A percentile compares a stretch with the other conserved stretches of the same genome.
Conservation (phyloP, 2,329 filamentous ascomycete genomes). For the Dryadomyces sulphureus region DNA sequence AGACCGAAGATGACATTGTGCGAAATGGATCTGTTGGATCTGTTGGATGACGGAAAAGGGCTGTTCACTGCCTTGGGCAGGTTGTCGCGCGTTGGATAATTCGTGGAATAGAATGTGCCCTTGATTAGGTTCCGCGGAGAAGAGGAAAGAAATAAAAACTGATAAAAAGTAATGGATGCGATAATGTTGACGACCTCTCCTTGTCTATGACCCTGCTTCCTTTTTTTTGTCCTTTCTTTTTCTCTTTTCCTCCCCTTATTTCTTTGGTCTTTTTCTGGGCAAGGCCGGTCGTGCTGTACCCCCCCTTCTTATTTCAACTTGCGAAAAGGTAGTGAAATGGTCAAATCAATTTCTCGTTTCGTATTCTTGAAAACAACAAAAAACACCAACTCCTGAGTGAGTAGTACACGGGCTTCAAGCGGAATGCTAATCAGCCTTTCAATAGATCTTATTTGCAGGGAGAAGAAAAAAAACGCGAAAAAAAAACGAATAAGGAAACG, state of each 20-base stretch:
- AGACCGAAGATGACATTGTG: constrained; percentile 89
- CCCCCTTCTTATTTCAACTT: constrained; percentile 19
- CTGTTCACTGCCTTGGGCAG: not conserved
- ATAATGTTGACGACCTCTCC: not conserved
- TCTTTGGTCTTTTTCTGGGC: not conserved
- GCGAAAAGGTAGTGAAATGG: constrained; percentile 12
- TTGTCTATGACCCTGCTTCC: constrained; percentile 3
- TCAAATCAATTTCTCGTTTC: constrained; percentile 12
- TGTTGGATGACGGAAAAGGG: not conserved
- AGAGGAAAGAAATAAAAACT: not conserved
- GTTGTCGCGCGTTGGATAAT: too few relatives aligned
- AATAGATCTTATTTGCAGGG: constrained; percentile 1
- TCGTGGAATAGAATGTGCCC: too few relatives aligned
- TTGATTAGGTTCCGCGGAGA: too few relatives aligned
- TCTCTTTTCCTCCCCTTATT: not conserved
- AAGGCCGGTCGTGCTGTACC: constrained; percentile 6
- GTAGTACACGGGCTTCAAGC: constrained; percentile 7
- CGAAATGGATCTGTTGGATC: not conserved
- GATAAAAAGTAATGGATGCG: not conserved
- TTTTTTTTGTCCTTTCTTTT: not conserved
- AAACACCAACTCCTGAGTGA: constrained; percentile 1
- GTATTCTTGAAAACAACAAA: constrained; percentile 9
- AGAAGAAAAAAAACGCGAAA: not conserved
- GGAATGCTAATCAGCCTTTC: constrained; percentile 1
- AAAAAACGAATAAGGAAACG: constrained; percentile 1